Percentiles rank a stretch among this genome's conserved stretches.
Conservation (phyloP, 805 yeast species). For the Saccharomyces paradoxus region DNA sequence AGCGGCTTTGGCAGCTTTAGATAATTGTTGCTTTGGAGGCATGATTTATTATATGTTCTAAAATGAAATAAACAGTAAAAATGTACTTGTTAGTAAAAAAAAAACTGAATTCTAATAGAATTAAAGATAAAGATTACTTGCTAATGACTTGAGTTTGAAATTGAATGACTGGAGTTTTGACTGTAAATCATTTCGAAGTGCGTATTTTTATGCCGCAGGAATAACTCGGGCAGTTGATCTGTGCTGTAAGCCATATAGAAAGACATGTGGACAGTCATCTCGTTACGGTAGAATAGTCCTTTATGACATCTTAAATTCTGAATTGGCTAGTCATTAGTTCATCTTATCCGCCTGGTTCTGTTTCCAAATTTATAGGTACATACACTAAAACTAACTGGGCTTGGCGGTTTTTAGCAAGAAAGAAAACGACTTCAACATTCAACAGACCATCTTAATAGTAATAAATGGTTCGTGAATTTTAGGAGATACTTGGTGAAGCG, state of each 20-base stretch:
- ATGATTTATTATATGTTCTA: constrained; percentile 38
- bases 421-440: background rate
- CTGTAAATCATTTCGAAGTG: background rate
- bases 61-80: background rate
- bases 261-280: background rate
- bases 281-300: background rate
- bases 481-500: background rate
- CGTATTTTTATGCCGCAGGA: background rate
- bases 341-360: background rate
- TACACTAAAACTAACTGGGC: background rate
- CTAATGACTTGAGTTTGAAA: background rate
- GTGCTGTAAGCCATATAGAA: background rate
- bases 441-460: background rate
- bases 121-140: background rate
- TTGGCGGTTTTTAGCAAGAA: background rate
- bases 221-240: background rate
- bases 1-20: constrained; percentile 99
- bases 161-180: too few relatives aligned
- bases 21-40: constrained; percentile 99
- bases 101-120: background rate
- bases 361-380: background rate
- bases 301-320: background rate
- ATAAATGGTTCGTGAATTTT: background rate
- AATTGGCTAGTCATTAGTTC: background rate
- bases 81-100: background rate